Base-by-base conservation (phyloP, 306 rosid species). In the Arachis stenosperma region DNA sequence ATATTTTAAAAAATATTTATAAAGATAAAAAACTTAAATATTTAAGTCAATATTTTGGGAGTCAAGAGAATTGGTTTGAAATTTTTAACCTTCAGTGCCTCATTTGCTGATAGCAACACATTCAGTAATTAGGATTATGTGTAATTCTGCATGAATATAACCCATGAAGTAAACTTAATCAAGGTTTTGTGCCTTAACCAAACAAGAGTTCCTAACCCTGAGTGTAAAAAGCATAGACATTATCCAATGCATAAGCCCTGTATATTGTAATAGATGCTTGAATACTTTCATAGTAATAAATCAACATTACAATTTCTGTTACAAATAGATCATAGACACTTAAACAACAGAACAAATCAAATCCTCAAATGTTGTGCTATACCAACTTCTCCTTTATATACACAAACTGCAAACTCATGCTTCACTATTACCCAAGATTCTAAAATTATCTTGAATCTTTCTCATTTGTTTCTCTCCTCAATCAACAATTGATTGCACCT, bases 361-460 rank as follows among this genome's bases (percentile, higher is more conserved):
- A 51, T 73, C 61, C 75, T 80, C 55, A 8, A 72, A 73, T 12
- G 59, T 54, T 54, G 66, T 5, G 27, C 46, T 65, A 55, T 22
- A 33, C 41, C 14, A 65, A 65, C 71, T 76, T 58, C 33, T 71
- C 81, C 44, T 9, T 33, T 78, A 69, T 79, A 33, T 76, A 87
- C 78, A 76, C 6, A 8, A 78, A 17, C 17, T 57, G 22, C 76
- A 11, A 71, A 51, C 80, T n/a, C 56, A 3, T 79, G 61, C 70
- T 46, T 60, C 30, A 55, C 55, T 53, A 65, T 42, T 30, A 47
- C 65, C 46, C 22, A 52, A 48, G 66, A 82, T 65, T 69, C 51
- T 46, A 73, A 56, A 75, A 52, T 43, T 58, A 70, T 62, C 46
- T 78, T 6, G 10, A 41, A 61, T 67, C 30, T 58, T 59, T 14